Evolutionary conservation across 345 rosid genomes (phyloP), one percentile per base, ranked within the genome.

Genomic region (Noccaea caerulescens): DNA sequence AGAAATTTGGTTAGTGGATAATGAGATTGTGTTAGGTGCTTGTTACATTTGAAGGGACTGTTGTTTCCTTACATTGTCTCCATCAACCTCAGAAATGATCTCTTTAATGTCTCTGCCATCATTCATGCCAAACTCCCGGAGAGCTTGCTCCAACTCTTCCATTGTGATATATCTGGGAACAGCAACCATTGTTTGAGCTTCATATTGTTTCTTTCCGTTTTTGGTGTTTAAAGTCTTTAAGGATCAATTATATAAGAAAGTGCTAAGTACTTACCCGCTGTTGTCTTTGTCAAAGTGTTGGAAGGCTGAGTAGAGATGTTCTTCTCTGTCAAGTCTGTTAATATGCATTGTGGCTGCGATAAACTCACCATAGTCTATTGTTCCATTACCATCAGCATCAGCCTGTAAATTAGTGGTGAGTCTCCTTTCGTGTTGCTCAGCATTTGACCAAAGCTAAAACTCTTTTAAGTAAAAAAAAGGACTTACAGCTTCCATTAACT

Each of bases 211-310:
- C 8, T 33, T 41, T 54, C 16, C 10, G 6, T 16, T 63, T 44
- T 55, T 27, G 52, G 34, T 67, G 20, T 13, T n/a, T 49, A 11
- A 16, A 18, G 6, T 10, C 32, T 65, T 10, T 44, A 37, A 37
- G 54, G 27, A 57, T 54, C 71, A 64, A 11, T 3, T 42, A 5
- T 33, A 8, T 50, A 12, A 34, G 33, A 34, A 55, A 52, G 8
- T 32, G 49, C 52, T 32, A 16, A 13, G 13, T 73, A 33, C 77
- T 68, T 84, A 88, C 92, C 92, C 90, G 66, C 92, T 86, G 49
- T 84, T 88, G 77, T 88, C 92, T 76, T 85, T 84, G 76, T 88
- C 89, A 51, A 88, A 88, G 76, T 86, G 87, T 72, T 80, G 88
- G 86, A 85, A 88, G 49, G 92, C 92, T 14, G 86, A 79, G 79